A percentile compares a stretch with the other conserved stretches of the same genome.
phyloP scores from a whole-genome alignment of 2,329 filamentous ascomycete species.

The Dactylonectria estremocensis region DNA sequence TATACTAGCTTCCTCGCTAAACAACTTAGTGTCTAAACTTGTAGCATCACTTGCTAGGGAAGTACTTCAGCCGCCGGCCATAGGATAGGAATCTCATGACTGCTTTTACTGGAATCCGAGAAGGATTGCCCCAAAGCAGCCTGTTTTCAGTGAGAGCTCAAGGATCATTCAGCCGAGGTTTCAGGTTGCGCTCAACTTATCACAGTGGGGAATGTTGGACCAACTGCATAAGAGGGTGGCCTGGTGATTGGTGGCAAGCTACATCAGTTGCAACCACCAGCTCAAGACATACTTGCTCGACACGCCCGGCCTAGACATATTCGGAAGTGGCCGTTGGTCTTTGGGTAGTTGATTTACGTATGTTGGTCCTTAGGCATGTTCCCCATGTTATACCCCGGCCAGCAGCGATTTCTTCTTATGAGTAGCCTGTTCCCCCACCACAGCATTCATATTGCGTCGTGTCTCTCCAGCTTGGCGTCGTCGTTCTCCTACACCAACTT shows the following conservation, averaged over 20 bases:
- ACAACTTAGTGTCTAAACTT: neutral
- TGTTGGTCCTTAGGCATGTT: neutral
- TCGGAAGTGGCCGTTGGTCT: neutral
- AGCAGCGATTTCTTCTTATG: neutral
- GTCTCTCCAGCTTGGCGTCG: neutral
- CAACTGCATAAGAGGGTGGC: neutral
- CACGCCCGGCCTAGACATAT: neutral
- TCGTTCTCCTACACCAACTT: neutral
- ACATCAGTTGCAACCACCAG: neutral
- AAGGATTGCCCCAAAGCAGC: neutral
- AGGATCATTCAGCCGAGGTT: neutral
- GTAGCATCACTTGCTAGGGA: neutral
- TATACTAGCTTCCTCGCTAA: too few relatives aligned
- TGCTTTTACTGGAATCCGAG: neutral
- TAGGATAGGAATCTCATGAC: neutral
- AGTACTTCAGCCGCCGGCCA: neutral
- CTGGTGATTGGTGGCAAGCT: neutral
- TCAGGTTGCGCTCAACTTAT: neutral
- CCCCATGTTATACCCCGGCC: neutral
- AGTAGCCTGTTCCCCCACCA: neutral
- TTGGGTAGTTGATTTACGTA: neutral
- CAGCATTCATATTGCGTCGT: neutral
- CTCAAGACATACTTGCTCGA: neutral
- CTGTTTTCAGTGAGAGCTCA: neutral
- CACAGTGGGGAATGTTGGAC: slow-evolving; percentile 6